These are phyloP conservation scores for Apiotrichum gracile DNA, from an alignment of 1,284 basidiomycete genomes.

Conservation along the genomic window DNA sequence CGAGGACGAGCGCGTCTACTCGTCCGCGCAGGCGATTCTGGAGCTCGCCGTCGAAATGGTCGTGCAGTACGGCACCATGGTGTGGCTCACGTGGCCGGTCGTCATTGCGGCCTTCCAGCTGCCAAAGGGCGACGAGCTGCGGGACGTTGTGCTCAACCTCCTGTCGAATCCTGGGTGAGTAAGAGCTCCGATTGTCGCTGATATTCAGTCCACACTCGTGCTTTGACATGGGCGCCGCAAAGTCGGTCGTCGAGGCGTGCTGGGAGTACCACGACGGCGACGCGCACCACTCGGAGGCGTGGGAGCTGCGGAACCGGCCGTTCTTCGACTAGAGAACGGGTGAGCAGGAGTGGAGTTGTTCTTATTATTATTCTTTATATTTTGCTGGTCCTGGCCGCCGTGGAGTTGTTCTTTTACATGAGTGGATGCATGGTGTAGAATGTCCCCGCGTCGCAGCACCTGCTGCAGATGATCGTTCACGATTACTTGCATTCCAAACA, in stretches of 20 bases:
- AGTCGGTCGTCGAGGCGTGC: slow-evolving; percentile 17
- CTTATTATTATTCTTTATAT: no score
- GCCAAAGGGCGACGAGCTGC: slow-evolving; percentile 20
- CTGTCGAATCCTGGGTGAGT: slow-evolving; percentile 31
- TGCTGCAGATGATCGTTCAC: no score
- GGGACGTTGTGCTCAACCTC: slow-evolving; percentile 23
- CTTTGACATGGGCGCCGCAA: slow-evolving; percentile 30
- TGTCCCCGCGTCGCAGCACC: no score
- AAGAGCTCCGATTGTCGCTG: not conserved
- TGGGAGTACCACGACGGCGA: slow-evolving; percentile 17
- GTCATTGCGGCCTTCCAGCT: slow-evolving; percentile 37
- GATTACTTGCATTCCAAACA: no score
- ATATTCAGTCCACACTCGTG: slow-evolving; percentile 26
- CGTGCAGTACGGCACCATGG: slow-evolving; percentile 26
- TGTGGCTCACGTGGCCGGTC: slow-evolving; percentile 40
- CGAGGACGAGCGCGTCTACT: slow-evolving; percentile 25
- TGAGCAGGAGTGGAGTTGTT: not conserved
- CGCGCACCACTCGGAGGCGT: not conserved
- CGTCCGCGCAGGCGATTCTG: slow-evolving; percentile 26
- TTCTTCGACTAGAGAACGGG: not conserved
- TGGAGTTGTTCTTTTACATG: no score
- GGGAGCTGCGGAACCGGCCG: not conserved
- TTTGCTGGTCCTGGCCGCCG: no score
- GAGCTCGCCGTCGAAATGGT: slow-evolving; percentile 34
- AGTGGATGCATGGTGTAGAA: no score